Evolutionary conservation across 768 basidiomycete species (phyloP), one percentile per base, ranked within the genome.

Genomic region (Mycena leptocephala): DNA sequence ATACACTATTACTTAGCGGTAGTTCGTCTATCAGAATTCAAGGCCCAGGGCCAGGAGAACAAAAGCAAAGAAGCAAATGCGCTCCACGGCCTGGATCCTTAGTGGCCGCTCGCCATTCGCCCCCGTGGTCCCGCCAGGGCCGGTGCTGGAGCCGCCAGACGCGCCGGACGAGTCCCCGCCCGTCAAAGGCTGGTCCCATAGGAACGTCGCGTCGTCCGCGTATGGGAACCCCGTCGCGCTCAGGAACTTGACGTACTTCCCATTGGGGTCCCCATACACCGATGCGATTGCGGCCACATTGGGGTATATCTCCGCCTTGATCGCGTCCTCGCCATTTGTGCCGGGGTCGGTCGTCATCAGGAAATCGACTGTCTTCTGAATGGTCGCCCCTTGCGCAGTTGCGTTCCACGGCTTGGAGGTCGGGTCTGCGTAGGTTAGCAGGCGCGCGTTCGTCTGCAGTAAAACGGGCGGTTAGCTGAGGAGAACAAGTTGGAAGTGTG

Each of bases 331-430:
- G 1, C 80, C 77, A 8, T 78, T 82, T 32, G 67, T 76, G 10
- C 83, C 70, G 1, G 88, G 84, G 46, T 87, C 79, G 70, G 88
- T 80, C 7, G 85, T 86, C 87, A 93, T 91, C 20, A 92, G 88
- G 77, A 86, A 93, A 82, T 94, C 90, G 67, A 92, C 83, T 20
- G 93, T 92, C 20, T 83, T 86, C 79, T 93, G 85, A 82, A 94
- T 93, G n/a, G 89, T 92, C 0, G 89, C 86, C 22, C 91, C 90
- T 24, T 82, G 78, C 14, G 76, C 81, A 10, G 91, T 89, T 14
- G 87, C 82, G 70, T 89, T 88, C 91, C 92, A 94, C 14, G 88
- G 82, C 24, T 30, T 63, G 37, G 85, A 83, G 11, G 86, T 85
- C 22, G 89, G 84, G 77, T 88, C 85, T 7, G 84, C 84, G 63